Evolutionary conservation across 305 asterid genomes (phyloP).

Genomic region (Solanum hybrid): DNA sequence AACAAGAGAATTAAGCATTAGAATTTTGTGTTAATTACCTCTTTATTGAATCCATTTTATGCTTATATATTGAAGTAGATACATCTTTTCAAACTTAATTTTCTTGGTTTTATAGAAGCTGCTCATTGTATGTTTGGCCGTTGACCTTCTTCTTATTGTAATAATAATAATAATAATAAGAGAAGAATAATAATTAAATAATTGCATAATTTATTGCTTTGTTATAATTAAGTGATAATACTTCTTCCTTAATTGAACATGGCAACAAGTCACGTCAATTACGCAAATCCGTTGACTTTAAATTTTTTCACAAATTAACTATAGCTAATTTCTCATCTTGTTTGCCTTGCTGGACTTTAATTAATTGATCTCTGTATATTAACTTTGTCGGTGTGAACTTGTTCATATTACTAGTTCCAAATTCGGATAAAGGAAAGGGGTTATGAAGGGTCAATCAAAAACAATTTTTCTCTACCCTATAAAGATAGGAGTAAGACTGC

Average conservation of each 20-base stretch:
- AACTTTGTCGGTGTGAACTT: background rate
- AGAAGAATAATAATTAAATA: background rate
- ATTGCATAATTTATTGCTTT: background rate
- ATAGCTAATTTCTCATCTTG: background rate
- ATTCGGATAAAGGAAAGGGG: background rate
- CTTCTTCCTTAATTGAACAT: background rate
- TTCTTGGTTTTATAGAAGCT: background rate
- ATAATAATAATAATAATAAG: background rate
- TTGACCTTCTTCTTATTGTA: background rate
- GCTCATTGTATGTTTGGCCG: background rate
- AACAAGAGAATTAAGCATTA: background rate
- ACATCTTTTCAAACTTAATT: background rate
- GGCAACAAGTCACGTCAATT: background rate
- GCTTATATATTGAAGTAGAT: background rate
- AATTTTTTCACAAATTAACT: background rate
- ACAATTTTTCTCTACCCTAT: too few species aligned
- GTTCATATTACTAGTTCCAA: too few species aligned
- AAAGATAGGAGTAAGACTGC: too few species aligned
- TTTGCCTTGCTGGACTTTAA: background rate
- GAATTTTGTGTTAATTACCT: background rate
- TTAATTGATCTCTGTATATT: background rate
- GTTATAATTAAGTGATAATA: background rate
- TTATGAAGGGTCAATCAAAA: background rate
- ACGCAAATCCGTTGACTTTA: background rate
- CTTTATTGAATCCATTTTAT: background rate